Evolutionary conservation across 345 rosid genomes (phyloP), one percentile per base, ranked within the genome.

Genomic region (Rubroshorea leprosula): DNA sequence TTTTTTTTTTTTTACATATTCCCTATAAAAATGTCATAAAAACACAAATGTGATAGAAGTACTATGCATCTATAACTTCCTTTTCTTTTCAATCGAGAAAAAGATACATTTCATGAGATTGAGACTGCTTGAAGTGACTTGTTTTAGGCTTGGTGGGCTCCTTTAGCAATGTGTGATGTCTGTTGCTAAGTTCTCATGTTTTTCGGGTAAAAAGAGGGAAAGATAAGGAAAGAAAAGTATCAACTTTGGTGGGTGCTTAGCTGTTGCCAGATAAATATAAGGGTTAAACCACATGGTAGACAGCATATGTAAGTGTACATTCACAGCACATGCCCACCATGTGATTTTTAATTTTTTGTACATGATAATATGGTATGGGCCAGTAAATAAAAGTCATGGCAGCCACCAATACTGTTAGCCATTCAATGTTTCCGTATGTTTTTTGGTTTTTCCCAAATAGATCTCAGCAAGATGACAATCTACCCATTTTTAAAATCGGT

Each of bases 251-350:
- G 76, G 75, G 31, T 65, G 79, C 71, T 67, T 74, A 82, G 91
- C 88, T 84, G 90, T 77, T 64, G 80, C 58, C 85, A 84, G 80
- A 72, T 74, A 65, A 80, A 82, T 49, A 47, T 27, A 61, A 74
- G 61, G 83, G 74, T 76, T 54, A 81, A 78, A 43, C 69, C 88
- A 82, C 86, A 78, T 80, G 88, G 78, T 73, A 62, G 78, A 68
- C 80, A 74, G 60, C 49, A 56, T 65, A 72, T 72, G 73, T 47
- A 57, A 68, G 63, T 65, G 66, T 65, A 55, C 78, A 75, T 19
- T 35, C 41, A 35, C 41, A 35, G 7, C 41, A 35, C 41, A 35
- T 35, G 41, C 41, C 41, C 41, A 2, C 41, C 41, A 35, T 35
- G 41, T 35, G 41, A 35, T 29, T 29, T 29, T 9, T 29, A 29